Evolutionary conservation across 345 rosid species (phyloP).

Genomic region (Sisymbrium irio): DNA sequence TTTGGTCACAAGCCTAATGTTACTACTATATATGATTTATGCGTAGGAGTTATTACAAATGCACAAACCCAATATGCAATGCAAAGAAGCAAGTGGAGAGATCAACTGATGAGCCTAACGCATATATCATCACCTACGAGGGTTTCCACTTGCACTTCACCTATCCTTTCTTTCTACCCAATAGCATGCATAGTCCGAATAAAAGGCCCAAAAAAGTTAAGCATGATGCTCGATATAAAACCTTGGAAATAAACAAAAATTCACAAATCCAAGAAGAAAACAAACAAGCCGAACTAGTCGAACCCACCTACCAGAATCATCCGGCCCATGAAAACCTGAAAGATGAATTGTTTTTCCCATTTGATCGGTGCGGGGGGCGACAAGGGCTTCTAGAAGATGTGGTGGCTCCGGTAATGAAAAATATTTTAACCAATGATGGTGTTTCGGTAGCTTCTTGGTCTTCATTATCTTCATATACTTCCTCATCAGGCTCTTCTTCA

Average conservation of each 20-base stretch:
- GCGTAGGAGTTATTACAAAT: slow-evolving; percentile 80
- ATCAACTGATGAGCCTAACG: slow-evolving; percentile 60
- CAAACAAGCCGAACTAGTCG: neutral
- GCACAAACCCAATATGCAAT: slow-evolving; percentile 77
- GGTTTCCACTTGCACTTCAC: slow-evolving; percentile 79
- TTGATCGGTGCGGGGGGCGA: slow-evolving; percentile 10
- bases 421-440: slow-evolving; percentile 31
- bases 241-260: neutral
- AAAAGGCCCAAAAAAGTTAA: slow-evolving; percentile 44
- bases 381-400: slow-evolving; percentile 74
- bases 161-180: slow-evolving; percentile 44
- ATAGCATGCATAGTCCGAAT: slow-evolving; percentile 25
- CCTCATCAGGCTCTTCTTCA: slow-evolving; percentile 41
- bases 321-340: slow-evolving; percentile 15
- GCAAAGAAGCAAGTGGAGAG: slow-evolving; percentile 89
- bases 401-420: slow-evolving; percentile 60
- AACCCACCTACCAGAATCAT: neutral
- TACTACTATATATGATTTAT: neutral
- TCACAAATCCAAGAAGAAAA: neutral
- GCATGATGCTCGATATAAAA: slow-evolving; percentile 19
- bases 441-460: slow-evolving; percentile 10
- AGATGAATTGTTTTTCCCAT: slow-evolving; percentile 6
- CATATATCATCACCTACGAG: slow-evolving; percentile 72
- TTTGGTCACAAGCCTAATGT: neutral
- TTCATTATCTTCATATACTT: slow-evolving; percentile 32